Conservation (phyloP, 805 yeast genomes). For the Barnettozyma siamensis region DNA sequence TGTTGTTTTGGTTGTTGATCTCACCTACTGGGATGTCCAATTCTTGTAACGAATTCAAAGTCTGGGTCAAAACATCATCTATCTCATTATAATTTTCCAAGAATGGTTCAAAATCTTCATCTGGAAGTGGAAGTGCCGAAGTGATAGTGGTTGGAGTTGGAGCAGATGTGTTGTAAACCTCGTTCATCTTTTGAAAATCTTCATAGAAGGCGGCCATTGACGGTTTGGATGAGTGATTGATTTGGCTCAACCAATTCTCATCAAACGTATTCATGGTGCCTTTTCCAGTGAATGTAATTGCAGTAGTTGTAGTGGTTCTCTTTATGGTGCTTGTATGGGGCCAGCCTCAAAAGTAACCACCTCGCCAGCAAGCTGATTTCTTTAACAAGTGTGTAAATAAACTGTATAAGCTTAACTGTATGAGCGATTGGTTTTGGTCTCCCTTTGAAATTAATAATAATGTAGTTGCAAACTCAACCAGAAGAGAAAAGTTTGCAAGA, state of each 20-base stretch:
- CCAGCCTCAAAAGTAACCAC: slow-evolving; percentile 8
- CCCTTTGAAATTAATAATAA: too few species aligned
- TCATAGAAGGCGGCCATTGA: slow-evolving; percentile 7
- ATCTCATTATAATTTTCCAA: slow-evolving; percentile 17
- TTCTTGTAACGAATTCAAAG: slow-evolving; percentile 51
- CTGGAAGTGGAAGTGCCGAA: slow-evolving; percentile 5
- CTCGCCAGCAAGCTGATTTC: slow-evolving; percentile 13
- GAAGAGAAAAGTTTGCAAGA: too few species aligned
- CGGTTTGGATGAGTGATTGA: slow-evolving; percentile 4
- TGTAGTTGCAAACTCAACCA: too few species aligned
- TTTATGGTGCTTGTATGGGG: background rate
- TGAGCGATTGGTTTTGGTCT: too few species aligned
- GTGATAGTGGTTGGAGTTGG: background rate
- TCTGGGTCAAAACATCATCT: slow-evolving; percentile 51
- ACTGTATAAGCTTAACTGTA: too few species aligned
- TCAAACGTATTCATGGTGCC: slow-evolving; percentile 5
- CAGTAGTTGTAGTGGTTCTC: too few species aligned
- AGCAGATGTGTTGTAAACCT: background rate
- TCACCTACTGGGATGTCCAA: slow-evolving; percentile 51
- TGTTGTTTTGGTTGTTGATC: too few species aligned
- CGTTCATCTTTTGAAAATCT: slow-evolving; percentile 4
- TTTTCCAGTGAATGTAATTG: too few species aligned
- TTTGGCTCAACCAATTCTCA: slow-evolving; percentile 4
- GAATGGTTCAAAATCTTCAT: slow-evolving; percentile 15
- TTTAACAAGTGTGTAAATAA: slow-evolving; percentile 3